phyloP scores from a whole-genome alignment of 2,329 filamentous ascomycete species.

The Fusarium sp. region DNA sequence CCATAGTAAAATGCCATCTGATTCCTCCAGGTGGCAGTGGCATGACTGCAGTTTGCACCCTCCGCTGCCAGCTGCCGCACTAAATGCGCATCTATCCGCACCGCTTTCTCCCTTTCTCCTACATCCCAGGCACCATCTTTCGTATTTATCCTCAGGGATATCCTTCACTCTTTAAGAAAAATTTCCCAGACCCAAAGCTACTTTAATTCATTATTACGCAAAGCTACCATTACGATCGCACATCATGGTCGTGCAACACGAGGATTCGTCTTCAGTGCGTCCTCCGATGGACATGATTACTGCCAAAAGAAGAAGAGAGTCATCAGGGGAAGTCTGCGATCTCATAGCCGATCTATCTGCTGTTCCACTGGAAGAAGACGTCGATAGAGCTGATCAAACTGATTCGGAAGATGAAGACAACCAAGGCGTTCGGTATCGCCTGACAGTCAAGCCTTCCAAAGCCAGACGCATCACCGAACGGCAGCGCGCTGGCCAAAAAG shows the following conservation, averaged over 20 bases:
- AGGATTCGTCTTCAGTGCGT: no score
- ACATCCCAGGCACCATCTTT: neutral
- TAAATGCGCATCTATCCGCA: neutral
- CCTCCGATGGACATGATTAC: neutral
- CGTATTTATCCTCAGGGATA: neutral
- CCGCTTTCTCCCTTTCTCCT: no score
- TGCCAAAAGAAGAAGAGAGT: no score
- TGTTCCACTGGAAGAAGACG: neutral
- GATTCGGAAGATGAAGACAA: slow-evolving; percentile 45
- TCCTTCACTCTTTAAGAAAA: no score
- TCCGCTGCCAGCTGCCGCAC: neutral
- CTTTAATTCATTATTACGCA: neutral
- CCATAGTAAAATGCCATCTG: neutral
- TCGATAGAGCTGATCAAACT: slow-evolving; percentile 1
- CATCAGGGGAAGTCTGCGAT: neutral
- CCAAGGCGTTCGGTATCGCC: slow-evolving; percentile 47
- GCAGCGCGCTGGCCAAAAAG: slow-evolving; percentile 61
- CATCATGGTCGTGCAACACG: no score
- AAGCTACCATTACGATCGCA: neutral
- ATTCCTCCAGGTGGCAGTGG: neutral
- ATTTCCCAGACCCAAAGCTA: neutral
- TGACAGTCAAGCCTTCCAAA: slow-evolving; percentile 47
- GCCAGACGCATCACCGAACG: slow-evolving; percentile 57
- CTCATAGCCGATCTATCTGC: neutral
- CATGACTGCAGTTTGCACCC: neutral